These are phyloP conservation scores for Cucurbita maxima DNA, from an alignment of 306 rosid species.

Conservation along the genomic window DNA sequence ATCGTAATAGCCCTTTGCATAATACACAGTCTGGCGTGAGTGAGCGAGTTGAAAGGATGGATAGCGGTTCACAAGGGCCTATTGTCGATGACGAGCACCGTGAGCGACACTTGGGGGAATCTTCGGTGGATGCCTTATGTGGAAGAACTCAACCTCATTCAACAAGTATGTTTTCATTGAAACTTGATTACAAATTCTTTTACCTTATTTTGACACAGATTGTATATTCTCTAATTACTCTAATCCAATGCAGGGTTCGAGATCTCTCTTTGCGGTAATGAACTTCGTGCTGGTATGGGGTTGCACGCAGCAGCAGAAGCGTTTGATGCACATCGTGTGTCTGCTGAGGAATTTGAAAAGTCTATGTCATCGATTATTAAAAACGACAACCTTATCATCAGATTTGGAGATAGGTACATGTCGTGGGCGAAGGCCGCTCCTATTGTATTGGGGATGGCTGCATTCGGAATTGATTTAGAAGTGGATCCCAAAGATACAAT, in stretches of 20 bases:
- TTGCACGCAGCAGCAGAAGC: constrained; percentile 54
- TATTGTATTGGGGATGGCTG: constrained; percentile 61
- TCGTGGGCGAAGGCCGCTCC: constrained; percentile 86
- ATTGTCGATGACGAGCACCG: not conserved
- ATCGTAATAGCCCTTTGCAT: not conserved
- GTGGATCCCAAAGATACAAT: constrained; percentile 54
- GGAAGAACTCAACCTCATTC: constrained; percentile 11
- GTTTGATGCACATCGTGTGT: constrained; percentile 49
- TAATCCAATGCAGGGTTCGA: constrained; percentile 46
- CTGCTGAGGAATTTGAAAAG: constrained; percentile 39
- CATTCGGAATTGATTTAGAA: constrained; percentile 52
- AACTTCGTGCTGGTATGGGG: constrained; percentile 66
- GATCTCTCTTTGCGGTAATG: constrained; percentile 79
- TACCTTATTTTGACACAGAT: not conserved
- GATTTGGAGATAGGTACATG: constrained; percentile 52
- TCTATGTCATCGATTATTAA: constrained; percentile 49
- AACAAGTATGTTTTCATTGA: not conserved
- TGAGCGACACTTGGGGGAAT: not conserved
- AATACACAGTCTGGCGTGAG: not conserved
- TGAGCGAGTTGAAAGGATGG: constrained; percentile 3
- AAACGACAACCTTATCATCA: constrained; percentile 56
- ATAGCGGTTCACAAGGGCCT: not conserved
- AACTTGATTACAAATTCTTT: not conserved
- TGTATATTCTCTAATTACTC: not conserved
- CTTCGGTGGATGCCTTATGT: not conserved